Conservation (phyloP, 2,329 filamentous ascomycete species). For the Aspergillus puulaauensis region DNA sequence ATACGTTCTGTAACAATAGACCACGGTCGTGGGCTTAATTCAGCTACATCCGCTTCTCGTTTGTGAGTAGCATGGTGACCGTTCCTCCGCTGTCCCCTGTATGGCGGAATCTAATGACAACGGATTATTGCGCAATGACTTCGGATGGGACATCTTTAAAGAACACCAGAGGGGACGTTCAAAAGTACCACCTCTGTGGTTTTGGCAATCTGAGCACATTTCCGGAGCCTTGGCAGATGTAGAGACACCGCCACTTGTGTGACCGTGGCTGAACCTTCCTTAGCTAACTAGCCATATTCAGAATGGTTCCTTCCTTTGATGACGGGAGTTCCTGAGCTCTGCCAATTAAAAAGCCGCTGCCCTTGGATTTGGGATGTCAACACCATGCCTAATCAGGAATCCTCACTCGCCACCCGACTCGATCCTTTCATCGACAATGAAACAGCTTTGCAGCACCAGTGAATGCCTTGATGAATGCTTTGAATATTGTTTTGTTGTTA, state of each 20-base stretch:
- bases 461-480: background rate
- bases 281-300: background rate
- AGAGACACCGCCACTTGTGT: slow-evolving; percentile 4
- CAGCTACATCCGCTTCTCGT: background rate
- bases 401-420: background rate
- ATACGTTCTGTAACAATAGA: too few relatives aligned
- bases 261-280: background rate
- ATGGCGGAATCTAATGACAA: background rate
- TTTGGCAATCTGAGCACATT: background rate
- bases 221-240: slow-evolving; percentile 1
- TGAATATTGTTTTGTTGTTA: background rate
- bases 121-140: background rate
- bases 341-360: background rate
- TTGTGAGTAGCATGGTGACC: background rate
- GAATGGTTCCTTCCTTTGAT: background rate
- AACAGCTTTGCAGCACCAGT: background rate
- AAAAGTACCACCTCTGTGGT: background rate
- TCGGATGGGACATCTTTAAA: background rate
- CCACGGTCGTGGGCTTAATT: background rate
- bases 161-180: too few relatives aligned
- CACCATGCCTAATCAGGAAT: background rate
- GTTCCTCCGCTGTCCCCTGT: background rate
- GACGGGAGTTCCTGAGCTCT: background rate
- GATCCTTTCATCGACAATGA: background rate
- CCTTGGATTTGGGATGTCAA: background rate